Base-by-base conservation (phyloP, 345 rosid genomes). In the Pugionium dolabratum region DNA sequence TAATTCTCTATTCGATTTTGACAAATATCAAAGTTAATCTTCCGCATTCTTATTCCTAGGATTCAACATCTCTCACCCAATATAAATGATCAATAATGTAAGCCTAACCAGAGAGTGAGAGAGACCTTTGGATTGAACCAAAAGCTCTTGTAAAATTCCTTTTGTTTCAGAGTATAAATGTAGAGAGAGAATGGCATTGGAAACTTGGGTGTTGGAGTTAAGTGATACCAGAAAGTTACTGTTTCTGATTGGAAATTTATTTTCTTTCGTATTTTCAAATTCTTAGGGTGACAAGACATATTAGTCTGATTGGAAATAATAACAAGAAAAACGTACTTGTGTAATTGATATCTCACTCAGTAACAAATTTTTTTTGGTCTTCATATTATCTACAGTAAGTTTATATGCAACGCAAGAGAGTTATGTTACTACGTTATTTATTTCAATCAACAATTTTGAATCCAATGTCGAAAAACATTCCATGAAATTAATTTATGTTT, bases 241-340 rank as follows among this genome's bases (percentile, higher is more conserved):
- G 67, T 66, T 66, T 45, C 76, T 59, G 45, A 43, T 34, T 51
- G 6, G 36, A 57, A 18, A 18, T 59, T 50, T 26, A 10, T n/a
- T 53, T 18, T 46, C 29, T 35, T 27, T 71, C 28, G 59, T 64
- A 56, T 71, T 28, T 48, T 64, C 28, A 49, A n/a, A n/a, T 56
- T 56, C 18, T 71, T 26, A 56, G 26, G 48, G 40, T 64, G 75
- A 71, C 54, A 64, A 64, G 75, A 71, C 70, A 11, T 41, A 48
- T 71, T 48, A 56, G 46, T 63, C 37, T 55, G 75, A 54, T 39
- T 47, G 43, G 64, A 55, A n/a, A 71, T 37, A 58, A 47, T 55
- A 71, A 55, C 70, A 56, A 56, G 9, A 64, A 64, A 62, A 59
- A 56, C 59, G 65, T 64, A 64, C 70, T 64, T 64, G 70, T 57